Base-by-base conservation (phyloP, 306 rosid genomes). In the Chamaecrista fasciculata region DNA sequence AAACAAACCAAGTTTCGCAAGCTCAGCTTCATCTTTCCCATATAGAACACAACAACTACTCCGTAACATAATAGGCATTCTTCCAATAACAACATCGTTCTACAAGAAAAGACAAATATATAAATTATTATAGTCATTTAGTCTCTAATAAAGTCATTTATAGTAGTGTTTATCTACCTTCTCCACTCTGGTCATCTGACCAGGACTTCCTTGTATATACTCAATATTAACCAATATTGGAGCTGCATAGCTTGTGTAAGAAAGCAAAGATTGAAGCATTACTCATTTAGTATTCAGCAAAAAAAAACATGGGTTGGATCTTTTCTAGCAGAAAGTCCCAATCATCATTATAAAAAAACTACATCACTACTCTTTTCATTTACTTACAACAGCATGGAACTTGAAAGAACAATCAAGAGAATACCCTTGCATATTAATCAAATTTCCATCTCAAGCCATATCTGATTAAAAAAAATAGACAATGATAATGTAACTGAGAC, bases 51-150 rank as follows among this genome's bases (percentile, higher is more conserved):
- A 90, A 55, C 91, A 74, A 58, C 83, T 78, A 76, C 98, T 93
- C 75, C 94, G 78, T 68, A 93, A 79, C 98, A 90, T 93, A 23
- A 90, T 83, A 18, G 97, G 98, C 91, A 93, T 83, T 84, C 87
- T 86, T 66, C 94, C 98, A 74, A 93, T 93, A 42, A 46, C 31
- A 11, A 88, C 79, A 37, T 50, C 51, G 19, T 16, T 61, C 97
- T 92, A 79, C 49, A 65, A 67, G 42, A 71, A 52, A 25, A 76
- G 59, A 51, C 8, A 4, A 19, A 39, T 33, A 74, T 58, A 62
- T 28, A 70, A 34, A 26, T 21, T 1, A 33, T 2, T 58, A 61
- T 24, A 59, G 8, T 40, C 18, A n/a, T 18, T 26, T 59, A 33
- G 26, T 3, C 19, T 33, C 33, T 6, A 26, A 16, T 50, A 74